Evolutionary conservation across 345 rosid genomes (phyloP).

Genomic region (Hibiscus mutabilis): DNA sequence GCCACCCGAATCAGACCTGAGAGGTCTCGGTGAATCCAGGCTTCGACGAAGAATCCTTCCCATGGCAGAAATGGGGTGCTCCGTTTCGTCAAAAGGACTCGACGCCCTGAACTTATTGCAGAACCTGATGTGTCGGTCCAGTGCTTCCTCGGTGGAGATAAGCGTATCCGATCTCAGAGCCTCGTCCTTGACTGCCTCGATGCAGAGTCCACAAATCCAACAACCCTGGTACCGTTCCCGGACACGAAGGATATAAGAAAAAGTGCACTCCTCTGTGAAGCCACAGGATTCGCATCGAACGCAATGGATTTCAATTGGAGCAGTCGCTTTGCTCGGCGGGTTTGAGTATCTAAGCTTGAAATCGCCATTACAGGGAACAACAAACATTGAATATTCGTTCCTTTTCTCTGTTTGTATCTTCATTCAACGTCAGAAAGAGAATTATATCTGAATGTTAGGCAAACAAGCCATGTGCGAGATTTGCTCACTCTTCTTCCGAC

Average conservation of each 20-base stretch:
- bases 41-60: conserved; percentile 55
- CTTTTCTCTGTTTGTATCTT: not conserved
- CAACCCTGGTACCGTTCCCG: conserved; percentile 48
- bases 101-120: conserved; percentile 34
- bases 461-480: conserved; percentile 9
- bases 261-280: conserved; percentile 61
- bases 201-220: conserved; percentile 66
- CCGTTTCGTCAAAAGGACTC: conserved; percentile 24
- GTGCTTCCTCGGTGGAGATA: conserved; percentile 53
- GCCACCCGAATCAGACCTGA: conserved; percentile 37
- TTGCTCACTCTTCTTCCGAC: not conserved
- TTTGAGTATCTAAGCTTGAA: conserved; percentile 25
- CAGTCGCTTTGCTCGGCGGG: not conserved
- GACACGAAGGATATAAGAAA: conserved; percentile 38
- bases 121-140: conserved; percentile 40
- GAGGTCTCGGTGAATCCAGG: conserved; percentile 41
- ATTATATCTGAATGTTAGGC: not conserved
- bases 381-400: conserved; percentile 22
- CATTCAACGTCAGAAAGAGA: not conserved
- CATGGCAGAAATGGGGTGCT: conserved; percentile 62
- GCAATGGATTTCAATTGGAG: conserved; percentile 31
- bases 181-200: conserved; percentile 58
- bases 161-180: conserved; percentile 35
- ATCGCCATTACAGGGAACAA: conserved; percentile 25
- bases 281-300: conserved; percentile 55